Percentiles rank a stretch among this genome's conserved stretches.
Conservation (phyloP, 2,329 filamentous ascomycete genomes). For the Leptosphaerulina australis region DNA sequence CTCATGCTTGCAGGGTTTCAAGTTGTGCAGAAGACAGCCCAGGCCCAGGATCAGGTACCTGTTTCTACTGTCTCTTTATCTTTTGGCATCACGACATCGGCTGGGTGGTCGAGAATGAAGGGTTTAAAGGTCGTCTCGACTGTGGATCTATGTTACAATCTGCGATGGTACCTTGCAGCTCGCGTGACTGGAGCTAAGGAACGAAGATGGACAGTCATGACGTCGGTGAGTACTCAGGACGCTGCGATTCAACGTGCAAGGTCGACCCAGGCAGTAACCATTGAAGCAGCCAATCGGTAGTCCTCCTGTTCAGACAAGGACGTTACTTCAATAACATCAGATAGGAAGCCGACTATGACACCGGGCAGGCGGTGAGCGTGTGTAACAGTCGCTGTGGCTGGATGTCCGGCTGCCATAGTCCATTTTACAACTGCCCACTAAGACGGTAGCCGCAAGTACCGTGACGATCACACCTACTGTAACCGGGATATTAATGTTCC, state of each 20-base stretch:
- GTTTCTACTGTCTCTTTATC: neutral
- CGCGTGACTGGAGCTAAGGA: constrained; percentile 19
- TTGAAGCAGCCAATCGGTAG: constrained; percentile 32
- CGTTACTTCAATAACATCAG: constrained; percentile 24
- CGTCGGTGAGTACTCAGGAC: constrained; percentile 4
- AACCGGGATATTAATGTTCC: constrained; percentile 1
- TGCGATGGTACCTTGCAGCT: constrained; percentile 29
- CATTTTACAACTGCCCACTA: neutral
- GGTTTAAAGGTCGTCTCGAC: neutral
- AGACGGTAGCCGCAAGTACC: constrained; percentile 11
- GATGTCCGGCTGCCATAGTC: neutral
- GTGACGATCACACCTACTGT: constrained; percentile 9
- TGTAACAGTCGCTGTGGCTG: constrained; percentile 19
- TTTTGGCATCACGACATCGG: neutral
- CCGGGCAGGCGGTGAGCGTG: constrained; percentile 35
- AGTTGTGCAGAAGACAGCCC: neutral
- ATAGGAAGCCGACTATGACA: constrained; percentile 21
- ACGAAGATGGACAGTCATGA: constrained; percentile 8
- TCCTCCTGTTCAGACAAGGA: constrained; percentile 22
- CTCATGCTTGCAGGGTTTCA: neutral
- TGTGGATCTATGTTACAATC: constrained; percentile 14
- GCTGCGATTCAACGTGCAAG: neutral
- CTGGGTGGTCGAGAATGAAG: neutral
- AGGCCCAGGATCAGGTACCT: neutral
- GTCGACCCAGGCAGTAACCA: neutral